Percentiles rank a stretch among this genome's conserved stretches.
These are phyloP conservation scores for Nelumbo lutea DNA, from an alignment of 164 flowering plant genomes.

Conservation along the genomic window DNA sequence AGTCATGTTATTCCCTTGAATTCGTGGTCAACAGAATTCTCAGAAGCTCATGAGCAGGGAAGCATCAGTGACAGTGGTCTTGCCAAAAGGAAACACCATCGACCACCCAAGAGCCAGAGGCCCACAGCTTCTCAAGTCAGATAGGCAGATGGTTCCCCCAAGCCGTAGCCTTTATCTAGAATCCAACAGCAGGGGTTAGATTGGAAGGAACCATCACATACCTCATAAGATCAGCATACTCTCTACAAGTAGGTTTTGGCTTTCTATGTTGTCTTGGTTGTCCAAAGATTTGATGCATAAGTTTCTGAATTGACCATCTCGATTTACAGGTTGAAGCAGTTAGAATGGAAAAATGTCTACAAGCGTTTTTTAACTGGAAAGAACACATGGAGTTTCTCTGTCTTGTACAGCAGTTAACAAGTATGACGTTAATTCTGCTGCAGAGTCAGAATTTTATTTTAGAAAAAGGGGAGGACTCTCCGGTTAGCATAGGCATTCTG, in stretches of 20 bases:
- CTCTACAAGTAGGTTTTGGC: slow-evolving; percentile 1
- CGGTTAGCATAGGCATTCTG: not conserved
- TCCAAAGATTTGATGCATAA: not conserved
- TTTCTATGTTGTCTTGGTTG: not conserved
- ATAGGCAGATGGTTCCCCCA: slow-evolving; percentile 16
- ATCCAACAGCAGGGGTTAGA: not conserved
- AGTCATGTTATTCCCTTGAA: slow-evolving; percentile 65
- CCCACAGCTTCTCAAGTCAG: slow-evolving; percentile 18
- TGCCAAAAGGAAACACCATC: slow-evolving; percentile 31
- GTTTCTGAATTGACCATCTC: slow-evolving; percentile 3
- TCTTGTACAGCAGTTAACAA: not conserved
- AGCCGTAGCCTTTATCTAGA: not conserved
- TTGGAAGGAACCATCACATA: not conserved
- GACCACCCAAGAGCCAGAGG: slow-evolving; percentile 19
- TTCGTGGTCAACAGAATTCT: slow-evolving; percentile 62
- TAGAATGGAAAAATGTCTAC: not conserved
- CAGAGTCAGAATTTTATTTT: not conserved
- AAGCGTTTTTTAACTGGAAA: not conserved
- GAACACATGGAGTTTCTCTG: not conserved
- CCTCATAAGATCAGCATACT: not conserved
- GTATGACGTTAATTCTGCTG: slow-evolving; percentile 2
- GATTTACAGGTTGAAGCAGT: slow-evolving; percentile 4
- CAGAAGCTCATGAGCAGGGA: slow-evolving; percentile 70
- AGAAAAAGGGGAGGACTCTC: too few species aligned
- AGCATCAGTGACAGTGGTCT: slow-evolving; percentile 86